These are phyloP conservation scores for Cladorrhinum samala DNA, from an alignment of 495 filamentous ascomycete species.

Conservation along the genomic window DNA sequence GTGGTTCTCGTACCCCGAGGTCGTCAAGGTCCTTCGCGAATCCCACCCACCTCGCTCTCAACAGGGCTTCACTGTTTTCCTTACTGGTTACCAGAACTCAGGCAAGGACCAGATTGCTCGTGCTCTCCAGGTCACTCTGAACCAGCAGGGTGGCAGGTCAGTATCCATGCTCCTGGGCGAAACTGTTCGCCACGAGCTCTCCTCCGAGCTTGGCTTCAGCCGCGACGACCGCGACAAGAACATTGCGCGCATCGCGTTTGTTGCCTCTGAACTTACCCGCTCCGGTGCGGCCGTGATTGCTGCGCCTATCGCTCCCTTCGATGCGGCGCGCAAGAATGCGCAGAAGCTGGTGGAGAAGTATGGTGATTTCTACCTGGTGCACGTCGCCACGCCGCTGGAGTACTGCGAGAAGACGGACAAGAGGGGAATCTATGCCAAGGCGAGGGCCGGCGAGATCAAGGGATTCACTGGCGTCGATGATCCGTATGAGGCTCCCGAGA, in stretches of 20 bases:
- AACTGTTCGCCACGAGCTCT: slow-evolving; percentile 88
- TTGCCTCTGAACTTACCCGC: slow-evolving; percentile 87
- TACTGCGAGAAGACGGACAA: slow-evolving; percentile 93
- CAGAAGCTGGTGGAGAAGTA: slow-evolving; percentile 78
- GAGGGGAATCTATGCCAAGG: slow-evolving; percentile 80
- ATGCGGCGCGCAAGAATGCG: slow-evolving; percentile 65
- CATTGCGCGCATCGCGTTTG: slow-evolving; percentile 93
- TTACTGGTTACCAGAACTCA: slow-evolving; percentile 92
- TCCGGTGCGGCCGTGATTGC: slow-evolving; percentile 94
- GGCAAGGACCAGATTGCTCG: slow-evolving; percentile 96
- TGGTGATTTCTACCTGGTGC: slow-evolving; percentile 88
- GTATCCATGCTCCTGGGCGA: slow-evolving; percentile 92
- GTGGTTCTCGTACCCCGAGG: slow-evolving; percentile 99
- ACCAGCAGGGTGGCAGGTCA: slow-evolving; percentile 94
- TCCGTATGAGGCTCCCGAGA: slow-evolving; percentile 81
- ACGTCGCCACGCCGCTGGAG: slow-evolving; percentile 89
- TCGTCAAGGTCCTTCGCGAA: slow-evolving; percentile 90
- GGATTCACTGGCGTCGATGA: slow-evolving; percentile 98
- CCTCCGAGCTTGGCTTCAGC: slow-evolving; percentile 92
- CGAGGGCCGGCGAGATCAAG: slow-evolving; percentile 87
- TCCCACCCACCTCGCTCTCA: slow-evolving; percentile 81
- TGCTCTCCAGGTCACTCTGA: slow-evolving; percentile 92
- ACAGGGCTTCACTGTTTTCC: slow-evolving; percentile 97
- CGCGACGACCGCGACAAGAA: slow-evolving; percentile 90
- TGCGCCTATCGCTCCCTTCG: slow-evolving; percentile 94